Evolutionary conservation across 306 rosid species (phyloP), one percentile per base, ranked within the genome.

Genomic region (Gastrolobium bilobum): DNA sequence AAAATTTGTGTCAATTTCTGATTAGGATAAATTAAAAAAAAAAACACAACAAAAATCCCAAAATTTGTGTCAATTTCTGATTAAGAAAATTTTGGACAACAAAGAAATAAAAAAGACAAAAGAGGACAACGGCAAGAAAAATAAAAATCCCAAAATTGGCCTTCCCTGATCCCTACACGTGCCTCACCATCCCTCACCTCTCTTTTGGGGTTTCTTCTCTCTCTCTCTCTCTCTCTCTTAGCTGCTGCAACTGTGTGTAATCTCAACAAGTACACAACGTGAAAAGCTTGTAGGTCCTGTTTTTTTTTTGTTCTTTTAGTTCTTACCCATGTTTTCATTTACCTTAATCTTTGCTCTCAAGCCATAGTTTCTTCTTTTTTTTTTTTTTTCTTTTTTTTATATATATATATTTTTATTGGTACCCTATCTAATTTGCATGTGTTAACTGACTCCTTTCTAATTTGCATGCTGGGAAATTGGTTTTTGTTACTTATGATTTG

Each of bases 101-200:
- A 30, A 13, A 2, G 0, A 26, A 33, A 30, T 4, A 42, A 14
- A 14, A 54, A 81, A 30, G 10, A 71, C 5, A 68, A 34, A 31
- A 60, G 0, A 48, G 7, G 43, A 57, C 33, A 52, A 40, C 14
- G n/a, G 31, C 44, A 65, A 71, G 26, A 33, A 56, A 0, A 11
- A 20, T 0, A 35, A 70, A 65, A 72, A 57, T 14, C 50, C 10
- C 38, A 44, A 64, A 26, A 5, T 71, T 57, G 26, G 7, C 44
- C 63, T 60, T 62, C 78, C 75, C 87, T 60, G 79, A 84, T 84
- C 81, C 81, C 43, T 70, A 77, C 86, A 71, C 86, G 83, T 83
- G 86, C 83, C 71, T 71, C 58, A 47, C 76, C 79, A 63, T 58
- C 69, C 53, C 63, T 72, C 60, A 60, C 20, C 30, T 11, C 44